Percentiles rank a stretch among this genome's conserved stretches.
phyloP scores from a whole-genome alignment of 2,329 filamentous ascomycete genomes.

The Apiospora rasikravindrae region DNA sequence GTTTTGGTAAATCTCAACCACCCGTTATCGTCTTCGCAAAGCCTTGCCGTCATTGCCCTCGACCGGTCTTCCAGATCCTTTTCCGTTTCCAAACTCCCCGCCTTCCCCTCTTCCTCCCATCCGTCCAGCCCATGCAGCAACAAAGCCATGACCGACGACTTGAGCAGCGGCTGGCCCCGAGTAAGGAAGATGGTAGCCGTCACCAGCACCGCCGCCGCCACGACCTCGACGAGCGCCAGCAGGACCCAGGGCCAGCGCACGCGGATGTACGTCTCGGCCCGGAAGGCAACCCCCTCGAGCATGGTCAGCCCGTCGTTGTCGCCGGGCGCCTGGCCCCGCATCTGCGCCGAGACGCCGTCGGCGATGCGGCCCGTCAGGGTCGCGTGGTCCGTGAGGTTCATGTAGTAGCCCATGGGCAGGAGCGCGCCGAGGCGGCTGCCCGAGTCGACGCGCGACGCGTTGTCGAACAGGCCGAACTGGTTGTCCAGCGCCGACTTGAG shows the following conservation, averaged over 20 bases:
- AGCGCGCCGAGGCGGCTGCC: neutral
- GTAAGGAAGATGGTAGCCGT: conserved; percentile 23
- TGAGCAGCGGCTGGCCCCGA: conserved; percentile 27
- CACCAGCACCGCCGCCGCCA: conserved; percentile 24
- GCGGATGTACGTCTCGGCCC: conserved; percentile 29
- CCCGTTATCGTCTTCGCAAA: conserved; percentile 22
- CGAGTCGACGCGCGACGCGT: neutral
- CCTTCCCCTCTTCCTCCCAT: conserved; percentile 25
- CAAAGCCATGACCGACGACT: conserved; percentile 25
- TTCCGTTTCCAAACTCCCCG: conserved; percentile 22
- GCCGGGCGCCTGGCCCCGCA: conserved; percentile 24
- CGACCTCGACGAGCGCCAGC: conserved; percentile 26
- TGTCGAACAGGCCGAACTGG: neutral
- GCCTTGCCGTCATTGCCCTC: conserved; percentile 23
- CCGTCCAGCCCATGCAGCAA: conserved; percentile 25
- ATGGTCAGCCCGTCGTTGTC: conserved; percentile 27
- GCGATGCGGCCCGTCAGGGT: neutral
- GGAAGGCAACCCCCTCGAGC: conserved; percentile 21
- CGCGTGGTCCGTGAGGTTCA: neutral
- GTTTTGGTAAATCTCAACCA: conserved; percentile 20
- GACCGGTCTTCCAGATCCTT: conserved; percentile 24
- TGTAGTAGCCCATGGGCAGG: conserved; percentile 15
- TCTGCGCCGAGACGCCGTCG: conserved; percentile 20
- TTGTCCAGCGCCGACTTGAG: neutral
- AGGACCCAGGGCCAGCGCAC: conserved; percentile 27